Evolutionary conservation across 176 grass and related monocot species (phyloP).

Genomic region (Carex kokanica): DNA sequence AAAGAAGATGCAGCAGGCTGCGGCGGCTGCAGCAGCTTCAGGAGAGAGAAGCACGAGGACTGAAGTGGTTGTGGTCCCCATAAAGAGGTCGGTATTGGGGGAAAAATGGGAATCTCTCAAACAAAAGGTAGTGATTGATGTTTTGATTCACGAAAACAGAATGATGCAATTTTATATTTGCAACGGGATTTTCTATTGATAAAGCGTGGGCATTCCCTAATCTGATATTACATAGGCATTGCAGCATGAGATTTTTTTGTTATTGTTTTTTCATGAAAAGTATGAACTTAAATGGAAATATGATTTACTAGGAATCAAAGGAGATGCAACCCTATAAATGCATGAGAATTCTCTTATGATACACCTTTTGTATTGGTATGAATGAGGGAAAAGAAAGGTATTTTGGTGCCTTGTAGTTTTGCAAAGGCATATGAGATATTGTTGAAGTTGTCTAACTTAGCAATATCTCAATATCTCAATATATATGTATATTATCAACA

Average conservation of each 20-base stretch:
- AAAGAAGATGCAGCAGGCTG: constrained; percentile 23
- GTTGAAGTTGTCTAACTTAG: neutral
- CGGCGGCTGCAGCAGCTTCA: neutral
- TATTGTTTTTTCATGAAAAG: neutral
- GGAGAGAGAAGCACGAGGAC: constrained; percentile 30
- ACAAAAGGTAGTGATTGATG: constrained; percentile 62
- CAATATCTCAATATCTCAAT: neutral
- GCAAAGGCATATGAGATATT: neutral
- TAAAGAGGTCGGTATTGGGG: constrained; percentile 71
- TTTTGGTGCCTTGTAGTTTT: neutral
- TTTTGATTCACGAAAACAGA: neutral
- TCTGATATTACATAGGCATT: neutral
- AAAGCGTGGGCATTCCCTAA: neutral
- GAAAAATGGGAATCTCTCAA: constrained; percentile 90
- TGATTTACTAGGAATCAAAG: neutral
- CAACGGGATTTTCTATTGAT: neutral
- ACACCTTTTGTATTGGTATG: neutral
- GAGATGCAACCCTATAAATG: neutral
- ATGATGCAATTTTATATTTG: neutral
- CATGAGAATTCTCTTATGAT: neutral
- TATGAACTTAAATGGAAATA: neutral
- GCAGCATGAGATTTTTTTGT: neutral
- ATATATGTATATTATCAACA: neutral
- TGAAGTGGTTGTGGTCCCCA: constrained; percentile 71
- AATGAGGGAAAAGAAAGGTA: neutral